Conservation (phyloP, 495 filamentous ascomycete species). For the Aspergillus kassunensis region DNA sequence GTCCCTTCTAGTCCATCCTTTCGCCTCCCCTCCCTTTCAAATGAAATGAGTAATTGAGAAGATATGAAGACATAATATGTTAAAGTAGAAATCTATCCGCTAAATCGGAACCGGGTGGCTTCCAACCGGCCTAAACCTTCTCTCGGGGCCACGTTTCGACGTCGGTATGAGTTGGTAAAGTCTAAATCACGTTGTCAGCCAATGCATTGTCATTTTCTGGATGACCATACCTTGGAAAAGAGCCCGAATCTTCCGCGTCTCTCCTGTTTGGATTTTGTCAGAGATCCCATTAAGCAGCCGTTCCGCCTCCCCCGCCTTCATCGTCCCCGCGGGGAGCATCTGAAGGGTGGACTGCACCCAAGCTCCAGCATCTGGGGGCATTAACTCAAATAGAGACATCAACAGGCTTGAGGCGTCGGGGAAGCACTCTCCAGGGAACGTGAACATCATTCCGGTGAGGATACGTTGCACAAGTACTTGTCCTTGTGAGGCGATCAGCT, state of each 20-base stretch:
- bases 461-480: constrained; percentile 78
- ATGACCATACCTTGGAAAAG: constrained; percentile 74
- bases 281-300: constrained; percentile 62
- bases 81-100: constrained; percentile 42
- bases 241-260: constrained; percentile 74
- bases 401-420: constrained; percentile 90
- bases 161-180: constrained; percentile 89
- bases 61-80: background rate
- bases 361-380: constrained; percentile 67
- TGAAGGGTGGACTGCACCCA: constrained; percentile 82
- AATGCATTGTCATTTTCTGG: background rate
- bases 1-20: background rate
- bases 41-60: background rate
- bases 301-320: constrained; percentile 62
- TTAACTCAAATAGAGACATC: constrained; percentile 79
- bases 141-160: constrained; percentile 90
- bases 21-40: background rate
- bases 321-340: constrained; percentile 76
- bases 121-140: constrained; percentile 84
- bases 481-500: constrained; percentile 66
- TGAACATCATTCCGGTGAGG: constrained; percentile 97
- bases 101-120: constrained; percentile 80
- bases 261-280: constrained; percentile 64
- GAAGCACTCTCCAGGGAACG: constrained; percentile 91
- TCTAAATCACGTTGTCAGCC: constrained; percentile 42